phyloP scores from a whole-genome alignment of 257 asterid genomes.

The Cruciata laevipes region DNA sequence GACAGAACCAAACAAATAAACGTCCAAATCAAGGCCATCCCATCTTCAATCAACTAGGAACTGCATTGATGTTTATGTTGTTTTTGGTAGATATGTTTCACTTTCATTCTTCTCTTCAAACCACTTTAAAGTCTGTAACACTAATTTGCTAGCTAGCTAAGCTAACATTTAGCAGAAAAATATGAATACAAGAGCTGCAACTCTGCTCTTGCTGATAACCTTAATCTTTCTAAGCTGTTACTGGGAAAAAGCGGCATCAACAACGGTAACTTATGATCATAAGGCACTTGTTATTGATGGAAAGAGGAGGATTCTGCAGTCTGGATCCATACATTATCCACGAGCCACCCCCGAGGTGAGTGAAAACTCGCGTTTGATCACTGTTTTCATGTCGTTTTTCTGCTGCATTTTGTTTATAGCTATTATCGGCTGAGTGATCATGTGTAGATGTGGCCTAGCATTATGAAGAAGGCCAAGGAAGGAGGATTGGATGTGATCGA shows the following conservation, averaged over 20 bases:
- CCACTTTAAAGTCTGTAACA: conserved; percentile 7
- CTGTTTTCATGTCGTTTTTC: background rate
- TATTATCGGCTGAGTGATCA: background rate
- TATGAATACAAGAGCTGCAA: conserved; percentile 17
- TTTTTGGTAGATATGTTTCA: background rate
- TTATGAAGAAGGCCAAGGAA: conserved; percentile 61
- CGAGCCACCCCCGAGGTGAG: conserved; percentile 76
- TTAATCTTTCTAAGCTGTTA: conserved; percentile 25
- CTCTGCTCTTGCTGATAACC: conserved; percentile 26
- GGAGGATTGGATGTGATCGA: conserved; percentile 88
- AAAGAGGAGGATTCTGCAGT: conserved; percentile 61
- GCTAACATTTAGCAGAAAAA: conserved; percentile 10
- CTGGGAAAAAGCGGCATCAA: conserved; percentile 31
- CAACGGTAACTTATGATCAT: conserved; percentile 52
- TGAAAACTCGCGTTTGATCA: background rate
- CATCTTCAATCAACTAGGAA: background rate
- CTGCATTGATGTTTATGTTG: conserved; percentile 8
- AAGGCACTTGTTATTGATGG: conserved; percentile 71
- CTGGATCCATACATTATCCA: conserved; percentile 84
- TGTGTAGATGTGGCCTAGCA: conserved; percentile 63
- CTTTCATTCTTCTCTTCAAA: background rate
- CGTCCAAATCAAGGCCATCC: conserved; percentile 6
- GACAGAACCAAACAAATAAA: background rate
- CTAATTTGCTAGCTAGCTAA: background rate
- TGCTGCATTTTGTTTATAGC: background rate